A percentile compares a stretch with the other conserved stretches of the same genome.
phyloP scores from a whole-genome alignment of 1,284 basidiomycete species.

The Exobasidium rhododendri region DNA sequence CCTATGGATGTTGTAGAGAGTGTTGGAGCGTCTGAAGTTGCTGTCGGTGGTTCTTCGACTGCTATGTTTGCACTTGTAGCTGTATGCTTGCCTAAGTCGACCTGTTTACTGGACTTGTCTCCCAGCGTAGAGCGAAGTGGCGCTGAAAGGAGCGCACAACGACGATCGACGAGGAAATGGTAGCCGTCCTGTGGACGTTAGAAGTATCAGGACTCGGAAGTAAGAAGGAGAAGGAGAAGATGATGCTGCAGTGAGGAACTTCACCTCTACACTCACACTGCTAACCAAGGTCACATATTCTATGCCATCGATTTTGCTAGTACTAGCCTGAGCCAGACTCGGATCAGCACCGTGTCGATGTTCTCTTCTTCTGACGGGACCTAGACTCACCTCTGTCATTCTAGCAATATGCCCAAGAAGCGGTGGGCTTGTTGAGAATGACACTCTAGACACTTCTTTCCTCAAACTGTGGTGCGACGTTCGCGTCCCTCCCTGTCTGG shows the following conservation, averaged over 20 bases:
- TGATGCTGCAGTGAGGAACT: not conserved
- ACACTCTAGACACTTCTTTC: too few relatives aligned
- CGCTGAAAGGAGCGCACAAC: slow-evolving; percentile 26
- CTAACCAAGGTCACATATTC: slow-evolving; percentile 47
- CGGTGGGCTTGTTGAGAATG: too few relatives aligned
- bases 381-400: too few relatives aligned
- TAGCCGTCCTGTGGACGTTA: slow-evolving; percentile 41
- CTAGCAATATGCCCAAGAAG: too few relatives aligned
- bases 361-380: too few relatives aligned
- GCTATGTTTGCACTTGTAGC: not conserved
- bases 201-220: too few relatives aligned
- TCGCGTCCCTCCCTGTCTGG: too few relatives aligned
- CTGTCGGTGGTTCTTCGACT: not conserved
- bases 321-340: not conserved
- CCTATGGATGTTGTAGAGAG: not conserved
- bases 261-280: slow-evolving; percentile 26
- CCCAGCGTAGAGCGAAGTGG: slow-evolving; percentile 45
- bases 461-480: too few relatives aligned
- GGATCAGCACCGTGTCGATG: too few relatives aligned
- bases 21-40: not conserved
- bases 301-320: not conserved
- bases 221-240: too few relatives aligned
- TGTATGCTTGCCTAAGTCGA: not conserved
- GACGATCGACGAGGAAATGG: slow-evolving; percentile 38
- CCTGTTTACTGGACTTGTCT: not conserved